Conservation (phyloP, 345 rosid species). For the Acer yangbiense region DNA sequence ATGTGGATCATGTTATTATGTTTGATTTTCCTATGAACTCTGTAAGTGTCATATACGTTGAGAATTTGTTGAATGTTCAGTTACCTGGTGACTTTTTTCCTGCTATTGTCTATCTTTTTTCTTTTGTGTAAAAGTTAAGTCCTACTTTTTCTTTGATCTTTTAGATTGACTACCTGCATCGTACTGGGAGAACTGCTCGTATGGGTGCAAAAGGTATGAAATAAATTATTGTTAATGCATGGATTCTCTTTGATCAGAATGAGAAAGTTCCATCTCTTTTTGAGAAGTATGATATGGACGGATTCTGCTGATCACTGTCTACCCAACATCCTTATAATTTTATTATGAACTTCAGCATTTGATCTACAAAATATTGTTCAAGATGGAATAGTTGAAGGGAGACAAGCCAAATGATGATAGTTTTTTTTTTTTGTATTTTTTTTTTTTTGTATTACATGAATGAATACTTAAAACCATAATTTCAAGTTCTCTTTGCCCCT, state of each 20-base stretch:
- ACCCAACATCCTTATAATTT: neutral
- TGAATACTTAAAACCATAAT: neutral
- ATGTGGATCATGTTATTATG: constrained; percentile 91
- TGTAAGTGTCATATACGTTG: constrained; percentile 45
- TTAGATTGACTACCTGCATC: constrained; percentile 96
- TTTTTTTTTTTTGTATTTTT: no score
- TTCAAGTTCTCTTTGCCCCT: neutral
- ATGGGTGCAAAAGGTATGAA: constrained; percentile 96
- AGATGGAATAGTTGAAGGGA: neutral
- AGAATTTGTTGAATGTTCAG: neutral
- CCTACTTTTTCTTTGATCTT: constrained; percentile 18
- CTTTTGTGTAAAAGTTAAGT: constrained; percentile 5
- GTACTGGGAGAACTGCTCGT: constrained; percentile 94
- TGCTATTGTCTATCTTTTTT: constrained; percentile 2
- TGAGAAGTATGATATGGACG: neutral
- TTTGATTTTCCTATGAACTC: constrained; percentile 92
- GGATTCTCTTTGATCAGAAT: neutral
- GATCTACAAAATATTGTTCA: neutral
- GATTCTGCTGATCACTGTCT: neutral
- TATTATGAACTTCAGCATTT: neutral
- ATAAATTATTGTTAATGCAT: constrained; percentile 11
- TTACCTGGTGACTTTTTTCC: neutral
- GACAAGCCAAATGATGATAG: neutral
- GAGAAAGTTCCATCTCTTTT: neutral
- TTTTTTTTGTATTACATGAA: neutral